These are phyloP conservation scores for Monilinia aucupariae DNA, from an alignment of 2,329 filamentous ascomycete species.

Conservation along the genomic window DNA sequence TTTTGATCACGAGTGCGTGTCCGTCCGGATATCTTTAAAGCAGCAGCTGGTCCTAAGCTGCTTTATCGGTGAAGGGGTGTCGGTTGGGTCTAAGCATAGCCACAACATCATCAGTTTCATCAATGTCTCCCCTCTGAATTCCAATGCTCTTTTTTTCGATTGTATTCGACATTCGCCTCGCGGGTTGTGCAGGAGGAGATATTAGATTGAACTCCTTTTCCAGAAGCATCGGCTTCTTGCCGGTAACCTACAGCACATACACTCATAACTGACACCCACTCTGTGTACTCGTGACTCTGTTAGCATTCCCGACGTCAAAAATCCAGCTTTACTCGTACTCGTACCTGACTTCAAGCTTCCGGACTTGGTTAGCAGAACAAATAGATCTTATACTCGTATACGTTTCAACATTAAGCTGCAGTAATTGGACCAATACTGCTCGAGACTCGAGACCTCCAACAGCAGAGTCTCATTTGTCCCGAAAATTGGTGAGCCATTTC, in stretches of 20 bases:
- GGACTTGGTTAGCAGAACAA: neutral
- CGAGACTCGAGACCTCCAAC: neutral
- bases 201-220: neutral
- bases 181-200: neutral
- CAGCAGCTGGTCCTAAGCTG: neutral
- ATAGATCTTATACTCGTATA: too few species aligned
- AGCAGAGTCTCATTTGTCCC: neutral
- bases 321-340: too few species aligned
- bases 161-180: neutral
- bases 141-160: neutral
- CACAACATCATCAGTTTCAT: neutral
- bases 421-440: neutral
- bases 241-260: neutral
- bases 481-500: neutral
- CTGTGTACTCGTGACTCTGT: neutral
- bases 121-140: neutral
- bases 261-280: neutral
- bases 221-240: neutral
- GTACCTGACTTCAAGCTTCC: neutral
- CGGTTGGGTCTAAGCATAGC: too few species aligned
- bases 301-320: neutral
- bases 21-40: neutral
- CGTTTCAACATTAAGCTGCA: neutral
- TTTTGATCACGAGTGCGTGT: neutral
- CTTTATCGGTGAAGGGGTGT: neutral